Base-by-base conservation (phyloP, 2,329 filamentous ascomycete species). In the Nemania abortiva region DNA sequence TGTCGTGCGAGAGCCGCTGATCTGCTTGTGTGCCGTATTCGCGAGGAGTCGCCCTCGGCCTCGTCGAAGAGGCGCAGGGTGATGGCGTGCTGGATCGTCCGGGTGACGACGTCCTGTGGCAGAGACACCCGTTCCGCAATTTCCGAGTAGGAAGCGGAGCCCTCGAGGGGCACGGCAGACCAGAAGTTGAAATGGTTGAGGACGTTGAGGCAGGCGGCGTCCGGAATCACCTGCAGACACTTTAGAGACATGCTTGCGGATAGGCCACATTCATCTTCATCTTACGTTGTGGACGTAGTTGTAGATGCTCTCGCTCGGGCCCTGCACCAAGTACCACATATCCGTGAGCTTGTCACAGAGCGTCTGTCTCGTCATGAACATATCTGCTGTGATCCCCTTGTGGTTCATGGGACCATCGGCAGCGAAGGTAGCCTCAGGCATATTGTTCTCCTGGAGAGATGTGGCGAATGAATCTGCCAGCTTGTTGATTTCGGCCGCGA, bases 101-200 rank as follows among this genome's bases (percentile, higher is more conserved):
- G 80, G 29, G 74, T 73, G 37, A 80, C 81, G 20, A 82, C 79
- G 29, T 82, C 80, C 39, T 77, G 72, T 0, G 82, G 83, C 3
- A 84, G 80, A 18, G 75, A 73, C 1, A 79, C 78, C 34, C 79
- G 74, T 31, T 77, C 70, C 18, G 83, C 78, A 20, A 85, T 82
- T 11, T 83, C 81, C 3, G 74, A 68, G 63, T 82, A 82, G 2
- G 83, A 82, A 6, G 84, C 83, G 3, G 80, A 78, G 18, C 83
- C 84, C 27, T 82, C 78, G 0, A 86, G 61, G 2, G 86, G 85
- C 6, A 88, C 84, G 5, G 83, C 82, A 11, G 80, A 78, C 83
- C 84, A 87, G 72, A 87, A 86, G 72, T 87, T 77, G 73, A 87
- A 87, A 70, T 84, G 78, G 73, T 87, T 87, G 18, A 87, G 77